Percentiles rank a stretch among this genome's conserved stretches.
These are phyloP conservation scores for Trapa bicornis DNA, from an alignment of 345 rosid genomes.

Conservation along the genomic window DNA sequence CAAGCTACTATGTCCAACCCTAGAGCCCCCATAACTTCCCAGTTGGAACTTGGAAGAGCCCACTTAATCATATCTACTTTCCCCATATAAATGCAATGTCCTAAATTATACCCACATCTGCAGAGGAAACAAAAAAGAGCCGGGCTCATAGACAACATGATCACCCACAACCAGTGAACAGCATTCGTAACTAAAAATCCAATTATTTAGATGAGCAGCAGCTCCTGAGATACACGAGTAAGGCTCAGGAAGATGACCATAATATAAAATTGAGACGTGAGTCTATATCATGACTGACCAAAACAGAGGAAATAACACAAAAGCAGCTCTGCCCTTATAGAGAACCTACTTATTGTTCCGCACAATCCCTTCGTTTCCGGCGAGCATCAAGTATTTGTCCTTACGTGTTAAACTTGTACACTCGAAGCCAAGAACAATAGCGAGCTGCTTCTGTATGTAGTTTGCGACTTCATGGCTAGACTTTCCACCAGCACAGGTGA, in stretches of 20 bases:
- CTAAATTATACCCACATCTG: not conserved
- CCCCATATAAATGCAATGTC: too few species aligned
- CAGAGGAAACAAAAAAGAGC: not conserved
- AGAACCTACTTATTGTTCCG: not conserved
- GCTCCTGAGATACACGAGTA: not conserved
- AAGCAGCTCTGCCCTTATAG: not conserved
- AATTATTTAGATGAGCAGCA: not conserved
- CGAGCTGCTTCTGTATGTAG: conserved; percentile 15
- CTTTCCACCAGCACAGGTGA: conserved; percentile 11
- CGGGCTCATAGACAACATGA: not conserved
- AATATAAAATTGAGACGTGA: not conserved
- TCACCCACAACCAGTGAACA: not conserved
- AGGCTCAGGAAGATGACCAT: not conserved
- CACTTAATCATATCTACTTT: too few species aligned
- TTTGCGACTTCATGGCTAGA: conserved; percentile 20
- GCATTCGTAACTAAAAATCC: not conserved
- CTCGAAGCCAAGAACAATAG: conserved; percentile 10
- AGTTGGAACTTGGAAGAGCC: too few species aligned
- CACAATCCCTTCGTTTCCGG: conserved; percentile 21
- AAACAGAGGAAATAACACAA: too few species aligned
- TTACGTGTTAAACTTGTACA: conserved; percentile 18
- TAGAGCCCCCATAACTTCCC: too few species aligned
- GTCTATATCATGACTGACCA: not conserved
- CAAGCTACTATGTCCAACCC: too few species aligned
- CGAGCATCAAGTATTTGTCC: conserved; percentile 22